Evolutionary conservation across 805 yeast genomes (phyloP), one percentile per base, ranked within the genome.

Genomic region (Starmerella ratchasimensis): DNA sequence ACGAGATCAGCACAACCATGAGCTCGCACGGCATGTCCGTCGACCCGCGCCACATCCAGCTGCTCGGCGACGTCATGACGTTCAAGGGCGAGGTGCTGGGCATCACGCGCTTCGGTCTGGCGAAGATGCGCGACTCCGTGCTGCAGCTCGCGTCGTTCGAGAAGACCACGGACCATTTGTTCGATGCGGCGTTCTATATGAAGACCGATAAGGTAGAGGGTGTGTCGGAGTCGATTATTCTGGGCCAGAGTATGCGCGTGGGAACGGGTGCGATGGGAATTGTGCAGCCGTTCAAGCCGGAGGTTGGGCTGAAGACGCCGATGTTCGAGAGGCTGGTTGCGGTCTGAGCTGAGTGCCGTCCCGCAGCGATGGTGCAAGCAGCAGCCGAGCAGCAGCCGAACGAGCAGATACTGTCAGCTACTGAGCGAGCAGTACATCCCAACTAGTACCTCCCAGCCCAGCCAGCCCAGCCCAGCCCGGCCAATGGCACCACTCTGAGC

Each of bases 21-120:
- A 76, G 94, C 56, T 83, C 84, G 61, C 98, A 90, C 67, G 99
- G 99, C 62, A 90, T 90, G 98, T 82, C 94, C 58, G 96, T 90
- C 34, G 99, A 90, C 68, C 98, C 97, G 44, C 94, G 99, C 68
- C 99, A 90, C 60, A 86, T 93, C 58, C 97, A 90, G 64, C 66
- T 90, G 33, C 65, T 90, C 46, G 98, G 98, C 47, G 99, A 90
- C 60, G 97, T 90, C 34, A 90, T 90, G 99, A 83, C 97, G 0
- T 90, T 82, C 60, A 90, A 90, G 63, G 99, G 99, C 43, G 98
- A 90, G 58, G 94, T 90, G 10, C 69, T 93, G 50, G 98, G 99
- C 60, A 90, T 90, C 56, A 90, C 99, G 2, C 73, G 99, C 63
- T 90, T 90, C 54, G 99, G 99, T 49, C 68, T 90, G 50, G 88